Conservation (phyloP, 768 basidiomycete genomes). For the Gelatoporia subvermispora region DNA sequence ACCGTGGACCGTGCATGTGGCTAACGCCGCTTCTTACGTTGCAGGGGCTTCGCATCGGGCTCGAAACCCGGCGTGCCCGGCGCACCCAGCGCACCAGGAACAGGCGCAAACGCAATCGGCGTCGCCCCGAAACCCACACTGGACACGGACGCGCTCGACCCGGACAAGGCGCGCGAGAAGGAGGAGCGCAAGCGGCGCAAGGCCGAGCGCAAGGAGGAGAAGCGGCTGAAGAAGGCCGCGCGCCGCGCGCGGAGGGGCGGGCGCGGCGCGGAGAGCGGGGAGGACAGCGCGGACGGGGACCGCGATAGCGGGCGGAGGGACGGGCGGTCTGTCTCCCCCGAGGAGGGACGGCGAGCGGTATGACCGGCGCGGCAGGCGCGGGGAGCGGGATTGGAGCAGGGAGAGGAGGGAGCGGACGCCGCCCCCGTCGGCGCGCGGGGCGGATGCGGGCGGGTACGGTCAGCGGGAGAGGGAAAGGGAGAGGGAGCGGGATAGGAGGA, state of each 20-base stretch:
- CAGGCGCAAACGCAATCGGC: constrained; percentile 28
- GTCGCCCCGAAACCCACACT: constrained; percentile 12
- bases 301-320: constrained; percentile 5
- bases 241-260: constrained; percentile 29
- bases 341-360: constrained; percentile 3
- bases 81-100: constrained; percentile 13
- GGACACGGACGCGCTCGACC: constrained; percentile 11
- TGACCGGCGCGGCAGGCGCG: constrained; percentile 3
- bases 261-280: constrained; percentile 9
- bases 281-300: constrained; percentile 8
- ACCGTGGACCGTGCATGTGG: neutral
- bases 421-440: neutral
- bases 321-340: constrained; percentile 34
- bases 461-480: constrained; percentile 30
- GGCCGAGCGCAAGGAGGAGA: constrained; percentile 55
- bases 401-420: constrained; percentile 16
- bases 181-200: constrained; percentile 35
- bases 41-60: constrained; percentile 65
- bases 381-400: constrained; percentile 3
- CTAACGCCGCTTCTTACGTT: constrained; percentile 4
- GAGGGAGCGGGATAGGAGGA: constrained; percentile 41
- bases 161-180: constrained; percentile 22
- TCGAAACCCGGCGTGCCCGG: constrained; percentile 10
- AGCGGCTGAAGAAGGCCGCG: constrained; percentile 50
- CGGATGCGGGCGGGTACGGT: constrained; percentile 26